Evolutionary conservation across 164 flowering plant species (phyloP).

Genomic region (Malania oleifera): DNA sequence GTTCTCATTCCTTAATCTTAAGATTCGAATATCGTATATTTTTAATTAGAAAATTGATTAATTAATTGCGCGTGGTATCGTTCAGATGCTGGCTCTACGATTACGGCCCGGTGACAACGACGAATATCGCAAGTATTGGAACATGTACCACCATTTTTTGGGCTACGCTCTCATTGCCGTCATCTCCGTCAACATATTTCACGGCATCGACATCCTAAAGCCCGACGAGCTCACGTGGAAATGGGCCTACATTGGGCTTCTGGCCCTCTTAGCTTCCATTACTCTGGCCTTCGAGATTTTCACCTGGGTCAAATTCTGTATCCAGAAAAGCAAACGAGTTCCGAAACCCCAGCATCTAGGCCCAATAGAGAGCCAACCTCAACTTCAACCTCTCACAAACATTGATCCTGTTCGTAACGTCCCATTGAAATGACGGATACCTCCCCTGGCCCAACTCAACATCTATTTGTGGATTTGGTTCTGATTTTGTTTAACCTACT

Average conservation of each 20-base stretch:
- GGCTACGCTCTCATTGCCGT: slow-evolving; percentile 36
- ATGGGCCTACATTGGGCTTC: slow-evolving; percentile 34
- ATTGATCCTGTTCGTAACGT: too few species aligned
- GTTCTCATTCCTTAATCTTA: too few species aligned
- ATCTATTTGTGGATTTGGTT: too few species aligned
- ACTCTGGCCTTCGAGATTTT: slow-evolving; percentile 24
- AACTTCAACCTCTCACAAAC: too few species aligned
- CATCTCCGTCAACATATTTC: slow-evolving; percentile 35
- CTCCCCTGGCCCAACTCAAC: too few species aligned
- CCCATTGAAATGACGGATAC: too few species aligned
- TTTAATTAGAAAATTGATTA: too few species aligned
- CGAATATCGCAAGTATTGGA: slow-evolving; percentile 37
- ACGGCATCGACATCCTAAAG: slow-evolving; percentile 32
- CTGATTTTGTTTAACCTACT: too few species aligned
- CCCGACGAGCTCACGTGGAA: slow-evolving; percentile 24
- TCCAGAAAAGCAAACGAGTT: too few species aligned
- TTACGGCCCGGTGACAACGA: slow-evolving; percentile 26
- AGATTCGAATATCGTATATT: too few species aligned
- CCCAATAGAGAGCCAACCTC: too few species aligned
- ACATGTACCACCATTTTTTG: slow-evolving; percentile 48
- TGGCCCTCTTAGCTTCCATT: slow-evolving; percentile 18
- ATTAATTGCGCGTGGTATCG: not conserved
- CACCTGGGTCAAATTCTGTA: slow-evolving; percentile 30
- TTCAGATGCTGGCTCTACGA: slow-evolving; percentile 37
- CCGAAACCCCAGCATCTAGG: too few species aligned